These are phyloP conservation scores for Zancudomyces culisetae DNA, from an alignment of 371 early-diverging fungal genomes.

Conservation along the genomic window DNA sequence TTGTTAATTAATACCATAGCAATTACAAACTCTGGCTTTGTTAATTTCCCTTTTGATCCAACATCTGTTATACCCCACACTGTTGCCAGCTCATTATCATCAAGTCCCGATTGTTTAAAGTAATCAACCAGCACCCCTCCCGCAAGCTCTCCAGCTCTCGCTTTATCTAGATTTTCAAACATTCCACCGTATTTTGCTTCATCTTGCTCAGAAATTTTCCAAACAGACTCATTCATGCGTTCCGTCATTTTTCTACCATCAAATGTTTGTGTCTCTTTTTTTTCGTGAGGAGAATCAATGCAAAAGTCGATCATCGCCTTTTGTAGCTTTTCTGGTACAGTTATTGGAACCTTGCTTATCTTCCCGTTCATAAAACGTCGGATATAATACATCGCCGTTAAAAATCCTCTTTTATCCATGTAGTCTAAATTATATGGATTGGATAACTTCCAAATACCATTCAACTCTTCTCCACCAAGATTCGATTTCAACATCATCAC, in stretches of 20 bases:
- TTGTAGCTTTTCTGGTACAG: slow-evolving; percentile 35
- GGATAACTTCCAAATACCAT: slow-evolving; percentile 29
- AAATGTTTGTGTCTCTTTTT: not conserved
- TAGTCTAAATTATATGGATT: slow-evolving; percentile 45
- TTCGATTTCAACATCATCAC: slow-evolving; percentile 21
- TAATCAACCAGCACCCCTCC: slow-evolving; percentile 48
- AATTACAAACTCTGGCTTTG: slow-evolving; percentile 30
- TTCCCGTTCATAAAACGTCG: slow-evolving; percentile 43
- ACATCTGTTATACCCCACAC: slow-evolving; percentile 49
- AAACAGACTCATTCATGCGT: slow-evolving; percentile 8
- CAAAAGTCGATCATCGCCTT: slow-evolving; percentile 27
- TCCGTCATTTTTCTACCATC: not conserved
- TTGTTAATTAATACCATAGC: slow-evolving; percentile 41
- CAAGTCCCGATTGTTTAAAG: slow-evolving; percentile 52
- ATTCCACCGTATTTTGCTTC: slow-evolving; percentile 41
- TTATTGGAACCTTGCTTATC: slow-evolving; percentile 30
- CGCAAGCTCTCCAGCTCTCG: slow-evolving; percentile 11
- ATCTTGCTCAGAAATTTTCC: slow-evolving; percentile 53
- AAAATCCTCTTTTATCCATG: slow-evolving; percentile 49
- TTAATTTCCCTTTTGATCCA: slow-evolving; percentile 24
- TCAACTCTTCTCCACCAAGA: slow-evolving; percentile 17
- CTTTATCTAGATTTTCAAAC: slow-evolving; percentile 48
- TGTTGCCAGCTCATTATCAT: slow-evolving; percentile 38
- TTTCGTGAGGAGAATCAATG: slow-evolving; percentile 8
- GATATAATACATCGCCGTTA: slow-evolving; percentile 64